Percentiles rank a stretch among this genome's conserved stretches.
These are phyloP conservation scores for Myriosclerotinia scirpicola DNA, from an alignment of 2,329 filamentous ascomycete species.

Conservation along the genomic window DNA sequence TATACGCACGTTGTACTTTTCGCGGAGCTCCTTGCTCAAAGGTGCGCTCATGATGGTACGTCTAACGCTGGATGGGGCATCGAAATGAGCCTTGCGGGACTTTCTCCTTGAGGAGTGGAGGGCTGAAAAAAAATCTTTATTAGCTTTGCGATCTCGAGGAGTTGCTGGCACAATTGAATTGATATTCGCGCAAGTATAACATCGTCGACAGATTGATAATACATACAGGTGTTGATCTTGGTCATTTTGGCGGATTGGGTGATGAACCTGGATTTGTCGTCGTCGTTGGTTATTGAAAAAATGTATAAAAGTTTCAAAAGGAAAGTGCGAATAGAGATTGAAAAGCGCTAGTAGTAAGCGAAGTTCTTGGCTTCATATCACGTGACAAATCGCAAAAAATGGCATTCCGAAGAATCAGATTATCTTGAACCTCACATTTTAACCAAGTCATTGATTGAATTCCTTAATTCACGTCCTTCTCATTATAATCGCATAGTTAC, in stretches of 20 bases:
- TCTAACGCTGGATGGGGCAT: conserved; percentile 89
- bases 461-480: no score
- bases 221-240: conserved; percentile 65
- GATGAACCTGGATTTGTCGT: conserved; percentile 23
- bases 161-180: background rate
- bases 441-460: no score
- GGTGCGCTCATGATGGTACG: conserved; percentile 96
- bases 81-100: conserved; percentile 98
- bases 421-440: no score
- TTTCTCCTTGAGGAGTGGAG: conserved; percentile 89
- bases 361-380: background rate
- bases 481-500: background rate
- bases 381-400: background rate
- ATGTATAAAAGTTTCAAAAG: background rate
- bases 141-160: conserved; percentile 12
- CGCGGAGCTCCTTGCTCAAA: conserved; percentile 93
- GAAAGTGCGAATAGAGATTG: conserved; percentile 11
- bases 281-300: conserved; percentile 23
- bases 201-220: conserved; percentile 12
- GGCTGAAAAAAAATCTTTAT: conserved; percentile 45
- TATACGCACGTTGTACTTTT: conserved; percentile 91
- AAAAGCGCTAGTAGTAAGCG: conserved; percentile 20
- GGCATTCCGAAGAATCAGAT: background rate
- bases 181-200: background rate
- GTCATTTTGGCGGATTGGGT: conserved; percentile 58